Base-by-base conservation (phyloP, 129 eudicot species). In the Centella asiatica region DNA sequence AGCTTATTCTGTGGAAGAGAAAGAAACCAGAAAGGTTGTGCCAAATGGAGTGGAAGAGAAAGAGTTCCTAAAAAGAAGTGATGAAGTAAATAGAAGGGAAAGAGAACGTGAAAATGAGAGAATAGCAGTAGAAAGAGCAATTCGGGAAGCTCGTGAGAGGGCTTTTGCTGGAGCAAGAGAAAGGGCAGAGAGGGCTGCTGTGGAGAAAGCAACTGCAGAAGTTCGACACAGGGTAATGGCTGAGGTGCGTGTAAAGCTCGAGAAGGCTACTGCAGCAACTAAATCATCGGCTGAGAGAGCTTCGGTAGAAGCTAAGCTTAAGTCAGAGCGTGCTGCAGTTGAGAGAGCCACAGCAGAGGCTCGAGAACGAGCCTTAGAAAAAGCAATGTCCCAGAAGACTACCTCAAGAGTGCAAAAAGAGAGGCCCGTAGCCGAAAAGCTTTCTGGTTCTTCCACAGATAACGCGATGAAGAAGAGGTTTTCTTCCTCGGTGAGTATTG, bases 121-220 rank as follows among this genome's bases (percentile, higher is more conserved):
- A 68, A 52, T 74, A 69, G 96, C 83, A 53, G 99, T 83, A 34
- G 99, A 93, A 53, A 78, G 99, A 60, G 96, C 80, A 45, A 80
- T 93, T 18, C 86, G 99, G 20, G 99, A 93, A 81, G 96, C 86
- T 76, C 92, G 99, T 54, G 96, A 93, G 71, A 85, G 99, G 49
- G 89, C 95, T 5, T 88, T 84, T 69, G 77, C 76, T 52, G 96
- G 83, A 77, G 93, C 86, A 57, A 67, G 81, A 65, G 96, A 80
- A 67, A 74, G 89, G 76, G 96, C 95, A 23, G 89, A 82, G 58
- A 77, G 94, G 50, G 95, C 89, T 60, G 98, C 98, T 66, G 94
- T 79, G 71, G 98, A 87, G 72, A 87, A 72, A 76, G 95, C 90
- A 64, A 76, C 79, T 44, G 76, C 79, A 13, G 99, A 92, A 83